phyloP scores from a whole-genome alignment of 2,329 filamentous ascomycete species.

The Chaetomiaceae sp. region DNA sequence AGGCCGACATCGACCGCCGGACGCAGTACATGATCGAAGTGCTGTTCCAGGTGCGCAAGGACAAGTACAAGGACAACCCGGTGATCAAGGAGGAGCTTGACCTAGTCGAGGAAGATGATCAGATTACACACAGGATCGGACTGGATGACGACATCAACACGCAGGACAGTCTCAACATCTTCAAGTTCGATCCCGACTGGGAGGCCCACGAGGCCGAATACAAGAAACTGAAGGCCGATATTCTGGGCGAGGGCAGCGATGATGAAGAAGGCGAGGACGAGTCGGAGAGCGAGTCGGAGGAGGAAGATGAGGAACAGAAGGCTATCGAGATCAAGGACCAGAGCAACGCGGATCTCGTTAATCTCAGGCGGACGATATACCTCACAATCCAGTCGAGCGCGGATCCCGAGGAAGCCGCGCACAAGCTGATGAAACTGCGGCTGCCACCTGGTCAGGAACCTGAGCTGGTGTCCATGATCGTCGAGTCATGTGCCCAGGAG shows the following conservation, averaged over 20 bases:
- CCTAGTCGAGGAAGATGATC: constrained; percentile 94
- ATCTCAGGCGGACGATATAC: constrained; percentile 89
- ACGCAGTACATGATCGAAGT: constrained; percentile 99
- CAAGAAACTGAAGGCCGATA: constrained; percentile 84
- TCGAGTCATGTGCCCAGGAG: constrained; percentile 95
- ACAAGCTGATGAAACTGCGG: constrained; percentile 94
- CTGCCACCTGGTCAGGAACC: constrained; percentile 81
- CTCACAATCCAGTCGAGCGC: constrained; percentile 96
- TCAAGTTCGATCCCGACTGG: constrained; percentile 88
- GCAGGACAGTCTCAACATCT: constrained; percentile 86
- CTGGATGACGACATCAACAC: constrained; percentile 80
- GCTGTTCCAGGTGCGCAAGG: constrained; percentile 91
- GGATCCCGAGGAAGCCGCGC: constrained; percentile 92
- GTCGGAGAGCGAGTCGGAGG: constrained; percentile 63
- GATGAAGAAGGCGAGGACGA: constrained; percentile 65
- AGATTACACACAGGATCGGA: constrained; percentile 83
- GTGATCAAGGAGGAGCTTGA: constrained; percentile 89
- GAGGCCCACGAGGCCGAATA: constrained; percentile 90
- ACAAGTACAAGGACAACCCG: constrained; percentile 93
- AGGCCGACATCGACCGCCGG: constrained; percentile 93
- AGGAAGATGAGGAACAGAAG: constrained; percentile 71
- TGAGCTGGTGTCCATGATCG: constrained; percentile 92
- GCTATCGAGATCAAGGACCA: constrained; percentile 96
- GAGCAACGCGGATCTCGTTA: constrained; percentile 92
- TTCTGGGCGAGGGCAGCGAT: constrained; percentile 87